phyloP scores from a whole-genome alignment of 2,329 filamentous ascomycete species.

The Sarocladium oryzae region DNA sequence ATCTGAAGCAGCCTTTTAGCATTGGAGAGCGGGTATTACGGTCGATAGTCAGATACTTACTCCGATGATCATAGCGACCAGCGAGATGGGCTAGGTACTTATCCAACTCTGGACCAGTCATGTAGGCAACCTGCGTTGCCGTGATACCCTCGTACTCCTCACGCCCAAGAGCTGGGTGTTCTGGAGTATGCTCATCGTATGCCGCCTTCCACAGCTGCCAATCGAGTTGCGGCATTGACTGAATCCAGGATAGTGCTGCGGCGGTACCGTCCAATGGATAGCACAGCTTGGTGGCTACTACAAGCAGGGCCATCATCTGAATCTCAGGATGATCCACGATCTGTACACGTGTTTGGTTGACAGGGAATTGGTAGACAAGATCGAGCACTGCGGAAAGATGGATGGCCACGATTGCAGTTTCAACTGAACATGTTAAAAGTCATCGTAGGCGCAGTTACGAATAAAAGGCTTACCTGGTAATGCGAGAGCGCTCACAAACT shows the following conservation, averaged over 20 bases:
- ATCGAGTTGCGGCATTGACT: conserved; percentile 39
- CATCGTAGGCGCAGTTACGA: no score
- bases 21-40: background rate
- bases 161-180: background rate
- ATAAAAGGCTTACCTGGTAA: conserved; percentile 56
- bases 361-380: conserved; percentile 48
- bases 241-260: conserved; percentile 21
- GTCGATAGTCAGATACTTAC: conserved; percentile 18
- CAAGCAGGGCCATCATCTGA: conserved; percentile 61
- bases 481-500: conserved; percentile 63
- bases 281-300: conserved; percentile 71
- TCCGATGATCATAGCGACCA: conserved; percentile 25
- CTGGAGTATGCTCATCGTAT: conserved; percentile 13
- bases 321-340: conserved; percentile 66
- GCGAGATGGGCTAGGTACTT: conserved; percentile 50
- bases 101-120: conserved; percentile 56
- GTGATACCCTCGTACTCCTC: conserved; percentile 42
- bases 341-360: conserved; percentile 35
- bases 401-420: conserved; percentile 31
- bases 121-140: conserved; percentile 55
- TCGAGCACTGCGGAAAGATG: conserved; percentile 43
- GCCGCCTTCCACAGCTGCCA: conserved; percentile 61
- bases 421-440: conserved; percentile 43
- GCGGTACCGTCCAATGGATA: conserved; percentile 65
- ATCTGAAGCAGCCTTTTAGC: conserved; percentile 13